phyloP scores from a whole-genome alignment of 208 protist genomes.

The Vickermania ingenoplastis region DNA sequence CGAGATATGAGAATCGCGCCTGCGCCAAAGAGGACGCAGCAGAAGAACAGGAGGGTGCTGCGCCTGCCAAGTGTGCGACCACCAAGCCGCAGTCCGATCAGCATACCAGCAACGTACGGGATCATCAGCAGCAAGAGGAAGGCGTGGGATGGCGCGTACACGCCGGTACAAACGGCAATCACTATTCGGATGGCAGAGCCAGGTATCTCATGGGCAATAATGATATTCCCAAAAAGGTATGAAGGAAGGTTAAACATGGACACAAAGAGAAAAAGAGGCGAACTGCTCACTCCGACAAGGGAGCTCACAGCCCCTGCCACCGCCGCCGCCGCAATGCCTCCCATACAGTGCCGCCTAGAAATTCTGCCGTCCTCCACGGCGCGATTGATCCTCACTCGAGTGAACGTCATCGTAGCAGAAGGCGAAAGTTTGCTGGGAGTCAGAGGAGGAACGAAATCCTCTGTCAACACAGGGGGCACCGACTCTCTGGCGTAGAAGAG shows the following conservation, averaged over 20 bases:
- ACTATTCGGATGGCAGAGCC: slow-evolving; percentile 22
- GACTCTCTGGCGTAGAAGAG: slow-evolving; percentile 18
- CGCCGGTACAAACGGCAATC: slow-evolving; percentile 6
- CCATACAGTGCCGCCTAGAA: slow-evolving; percentile 17
- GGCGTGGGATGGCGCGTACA: background rate
- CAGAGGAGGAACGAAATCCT: slow-evolving; percentile 21
- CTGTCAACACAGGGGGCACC: slow-evolving; percentile 21
- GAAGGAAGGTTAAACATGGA: slow-evolving; percentile 29
- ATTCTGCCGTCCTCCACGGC: slow-evolving; percentile 42
- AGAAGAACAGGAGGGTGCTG: background rate
- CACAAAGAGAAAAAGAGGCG: slow-evolving; percentile 39
- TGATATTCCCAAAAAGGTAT: slow-evolving; percentile 34
- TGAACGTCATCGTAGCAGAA: slow-evolving; percentile 19
- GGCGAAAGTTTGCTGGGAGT: slow-evolving; percentile 39
- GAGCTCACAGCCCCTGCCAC: slow-evolving; percentile 27
- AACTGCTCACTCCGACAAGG: slow-evolving; percentile 23
- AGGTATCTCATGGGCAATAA: slow-evolving; percentile 25
- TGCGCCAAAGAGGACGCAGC: slow-evolving; percentile 6
- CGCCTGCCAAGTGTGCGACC: background rate
- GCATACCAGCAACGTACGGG: slow-evolving; percentile 18
- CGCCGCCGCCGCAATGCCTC: slow-evolving; percentile 9
- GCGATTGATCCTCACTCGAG: slow-evolving; percentile 32
- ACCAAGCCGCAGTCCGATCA: slow-evolving; percentile 21
- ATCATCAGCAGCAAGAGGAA: slow-evolving; percentile 8
- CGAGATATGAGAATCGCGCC: background rate